Evolutionary conservation across 2,329 filamentous ascomycete species (phyloP), one percentile per base, ranked within the genome.

Genomic region (Colletotrichum endophyticum): DNA sequence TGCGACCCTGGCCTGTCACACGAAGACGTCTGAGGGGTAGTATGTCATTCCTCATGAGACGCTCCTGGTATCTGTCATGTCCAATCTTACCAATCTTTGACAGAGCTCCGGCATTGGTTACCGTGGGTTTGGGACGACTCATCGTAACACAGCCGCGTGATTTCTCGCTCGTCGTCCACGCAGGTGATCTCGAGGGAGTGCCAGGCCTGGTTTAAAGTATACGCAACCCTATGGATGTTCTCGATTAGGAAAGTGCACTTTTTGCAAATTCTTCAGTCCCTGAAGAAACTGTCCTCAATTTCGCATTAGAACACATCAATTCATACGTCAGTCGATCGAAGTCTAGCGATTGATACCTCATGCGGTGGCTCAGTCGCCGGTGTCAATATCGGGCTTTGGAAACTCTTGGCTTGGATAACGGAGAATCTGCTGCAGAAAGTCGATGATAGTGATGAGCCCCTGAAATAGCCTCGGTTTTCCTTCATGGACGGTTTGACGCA

Each of bases 201-300:
- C n/a, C 44, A 53, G 44, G 0, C 44, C 2, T 4, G 0, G 11
- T 3, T 13, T 1, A 22, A 3, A 12, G 1, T 1, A 5, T 53
- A 25, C 44, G n/a, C n/a, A 53, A 53, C 44, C n/a, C n/a, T 3
- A 53, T 22, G 44, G 44, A 53, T 53, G 44, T 22, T 53, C 44
- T 25, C 1, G 44, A 25, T 22, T 53, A 53, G 44, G n/a, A 53
- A 22, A 53, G 0, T 53, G 44, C 8, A 22, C n/a, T 3, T 0
- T 22, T 22, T 53, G n/a, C 44, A 8, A 53, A 53, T 53, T 53
- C 6, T 53, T 53, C 44, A 53, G 11, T 22, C n/a, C 3, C n/a
- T 53, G 44, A 53, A 53, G 44, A 53, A 22, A 53, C 0, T 2
- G 11, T 0, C 1, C 0, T 8, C 19, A 53, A 53, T 53, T 8